phyloP scores from a whole-genome alignment of 805 yeast genomes.

The Wickerhamiella shivajii region DNA sequence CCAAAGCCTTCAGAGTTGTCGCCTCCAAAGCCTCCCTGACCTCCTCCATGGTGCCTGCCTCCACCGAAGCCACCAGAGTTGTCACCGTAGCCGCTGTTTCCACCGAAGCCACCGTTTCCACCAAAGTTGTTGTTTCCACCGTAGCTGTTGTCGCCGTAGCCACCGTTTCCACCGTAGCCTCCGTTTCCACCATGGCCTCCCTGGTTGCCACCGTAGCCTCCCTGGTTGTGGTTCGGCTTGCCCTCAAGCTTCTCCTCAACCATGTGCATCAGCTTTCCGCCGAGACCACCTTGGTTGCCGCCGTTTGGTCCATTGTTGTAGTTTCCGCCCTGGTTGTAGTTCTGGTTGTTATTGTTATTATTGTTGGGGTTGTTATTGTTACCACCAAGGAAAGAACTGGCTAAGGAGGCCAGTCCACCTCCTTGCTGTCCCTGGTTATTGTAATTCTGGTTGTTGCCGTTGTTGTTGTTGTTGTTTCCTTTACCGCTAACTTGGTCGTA shows the following conservation, averaged over 20 bases:
- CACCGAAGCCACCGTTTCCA: background rate
- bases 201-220: slow-evolving; percentile 7
- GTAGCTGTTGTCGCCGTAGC: slow-evolving; percentile 1
- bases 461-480: slow-evolving; percentile 4
- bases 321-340: slow-evolving; percentile 17
- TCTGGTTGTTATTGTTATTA: background rate
- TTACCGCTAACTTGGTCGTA: slow-evolving; percentile 4
- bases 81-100: background rate
- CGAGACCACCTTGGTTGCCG: slow-evolving; percentile 9
- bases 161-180: background rate
- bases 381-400: too few species aligned
- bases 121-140: background rate
- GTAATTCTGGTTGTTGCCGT: slow-evolving; percentile 13
- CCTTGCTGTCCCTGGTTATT: slow-evolving; percentile 20
- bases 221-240: slow-evolving; percentile 3
- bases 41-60: background rate
- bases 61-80: background rate
- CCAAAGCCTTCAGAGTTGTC: slow-evolving; percentile 19
- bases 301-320: slow-evolving; percentile 18
- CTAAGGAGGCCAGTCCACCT: slow-evolving; percentile 8
- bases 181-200: slow-evolving; percentile 8
- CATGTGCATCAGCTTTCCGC: slow-evolving; percentile 1
- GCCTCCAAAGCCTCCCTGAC: slow-evolving; percentile 10
- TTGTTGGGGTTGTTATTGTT: background rate
- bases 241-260: too few species aligned